These are phyloP conservation scores for Schizosaccharomyces cryophilus DNA, from an alignment of 805 yeast genomes.

Conservation along the genomic window DNA sequence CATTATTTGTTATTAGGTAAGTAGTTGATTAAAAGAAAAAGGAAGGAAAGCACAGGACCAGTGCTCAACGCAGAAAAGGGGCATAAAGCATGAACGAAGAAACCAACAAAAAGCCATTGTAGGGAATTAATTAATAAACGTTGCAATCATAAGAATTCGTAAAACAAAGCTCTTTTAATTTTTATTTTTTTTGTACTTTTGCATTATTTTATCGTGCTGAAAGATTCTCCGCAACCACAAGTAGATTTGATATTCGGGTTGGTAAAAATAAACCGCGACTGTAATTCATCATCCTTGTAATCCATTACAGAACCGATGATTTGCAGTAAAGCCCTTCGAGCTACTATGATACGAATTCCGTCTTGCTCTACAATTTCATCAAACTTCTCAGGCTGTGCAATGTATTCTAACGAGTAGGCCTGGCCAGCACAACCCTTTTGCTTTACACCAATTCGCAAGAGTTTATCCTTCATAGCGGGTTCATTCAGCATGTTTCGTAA, in stretches of 20 bases:
- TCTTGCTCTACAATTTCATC: slow-evolving; percentile 83
- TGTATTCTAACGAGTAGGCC: slow-evolving; percentile 76
- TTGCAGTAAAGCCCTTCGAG: slow-evolving; percentile 84
- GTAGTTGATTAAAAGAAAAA: neutral
- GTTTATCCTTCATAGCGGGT: slow-evolving; percentile 26
- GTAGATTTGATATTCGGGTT: slow-evolving; percentile 95
- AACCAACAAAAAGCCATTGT: neutral
- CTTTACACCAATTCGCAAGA: slow-evolving; percentile 78
- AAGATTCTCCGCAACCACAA: slow-evolving; percentile 97
- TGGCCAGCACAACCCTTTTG: slow-evolving; percentile 95
- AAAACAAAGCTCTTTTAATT: neutral
- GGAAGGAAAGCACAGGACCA: neutral
- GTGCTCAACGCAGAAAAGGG: neutral
- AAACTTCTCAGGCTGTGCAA: slow-evolving; percentile 72
- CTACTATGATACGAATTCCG: slow-evolving; percentile 66
- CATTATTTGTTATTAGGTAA: neutral
- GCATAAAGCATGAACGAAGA: neutral
- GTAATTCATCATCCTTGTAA: slow-evolving; percentile 82
- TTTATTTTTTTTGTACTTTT: neutral
- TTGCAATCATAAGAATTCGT: too few species aligned
- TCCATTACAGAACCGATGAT: slow-evolving; percentile 97
- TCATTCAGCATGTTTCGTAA: neutral
- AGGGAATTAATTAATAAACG: neutral
- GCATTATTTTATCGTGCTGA: slow-evolving; percentile 13
- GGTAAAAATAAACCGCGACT: slow-evolving; percentile 70